These are phyloP conservation scores for Myxozyma udenii DNA, from an alignment of 805 yeast genomes.

Conservation along the genomic window DNA sequence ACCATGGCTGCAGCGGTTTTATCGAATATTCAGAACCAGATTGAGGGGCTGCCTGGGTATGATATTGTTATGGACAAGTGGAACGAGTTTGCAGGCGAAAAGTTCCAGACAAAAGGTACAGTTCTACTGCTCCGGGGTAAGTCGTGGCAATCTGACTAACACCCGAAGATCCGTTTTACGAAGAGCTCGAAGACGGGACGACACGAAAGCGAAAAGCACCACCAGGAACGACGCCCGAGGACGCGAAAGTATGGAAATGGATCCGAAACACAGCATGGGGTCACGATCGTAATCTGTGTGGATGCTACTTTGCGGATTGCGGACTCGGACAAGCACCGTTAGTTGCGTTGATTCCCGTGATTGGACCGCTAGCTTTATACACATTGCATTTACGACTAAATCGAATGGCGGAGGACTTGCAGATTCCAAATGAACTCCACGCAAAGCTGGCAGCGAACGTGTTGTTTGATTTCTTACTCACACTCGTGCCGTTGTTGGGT, in stretches of 20 bases:
- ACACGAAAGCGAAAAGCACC: slow-evolving; percentile 60
- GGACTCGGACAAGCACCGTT: slow-evolving; percentile 34
- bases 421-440: slow-evolving; percentile 56
- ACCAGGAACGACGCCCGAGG: slow-evolving; percentile 53
- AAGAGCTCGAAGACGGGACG: slow-evolving; percentile 50
- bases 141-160: no score
- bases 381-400: slow-evolving; percentile 69
- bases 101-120: slow-evolving; percentile 51
- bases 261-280: slow-evolving; percentile 81
- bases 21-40: slow-evolving; percentile 41
- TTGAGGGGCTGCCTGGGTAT: slow-evolving; percentile 44
- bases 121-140: neutral
- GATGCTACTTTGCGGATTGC: slow-evolving; percentile 54
- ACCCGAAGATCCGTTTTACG: slow-evolving; percentile 66
- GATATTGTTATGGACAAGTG: neutral
- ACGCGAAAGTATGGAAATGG: slow-evolving; percentile 65
- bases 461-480: slow-evolving; percentile 64
- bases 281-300: slow-evolving; percentile 79
- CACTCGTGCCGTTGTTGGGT: slow-evolving; percentile 80
- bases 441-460: slow-evolving; percentile 77
- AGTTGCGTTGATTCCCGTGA: slow-evolving; percentile 60
- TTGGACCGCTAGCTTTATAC: slow-evolving; percentile 86
- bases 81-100: slow-evolving; percentile 62
- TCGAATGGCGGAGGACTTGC: slow-evolving; percentile 55
- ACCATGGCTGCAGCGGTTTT: no score